Base-by-base conservation (phyloP, 2,329 filamentous ascomycete genomes). In the Alternaria ventricosa region DNA sequence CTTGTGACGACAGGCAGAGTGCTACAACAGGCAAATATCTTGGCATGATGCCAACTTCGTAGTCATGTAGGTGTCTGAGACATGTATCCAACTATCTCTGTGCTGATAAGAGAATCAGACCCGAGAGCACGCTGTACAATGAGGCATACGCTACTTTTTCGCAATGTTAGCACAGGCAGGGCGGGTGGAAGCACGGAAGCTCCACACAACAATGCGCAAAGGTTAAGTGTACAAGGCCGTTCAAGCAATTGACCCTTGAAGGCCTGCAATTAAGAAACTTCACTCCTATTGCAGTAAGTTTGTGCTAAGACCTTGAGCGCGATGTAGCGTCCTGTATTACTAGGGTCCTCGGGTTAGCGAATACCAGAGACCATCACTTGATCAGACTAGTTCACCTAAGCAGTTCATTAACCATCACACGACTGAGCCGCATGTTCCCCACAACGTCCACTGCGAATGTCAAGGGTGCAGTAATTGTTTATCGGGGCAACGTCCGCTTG, bases 391-490 rank as follows among this genome's bases (percentile, higher is more conserved):
- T 30, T 28, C 20, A 60, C 36, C 36, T 18, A 41, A 41, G 36
- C 20, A 41, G 23, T 55, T 57, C 25, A 46, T 22, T 46, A 49
- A 23, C 41, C 28, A 53, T 56, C 36, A 47, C 50, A 60, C 55
- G 55, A 56, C 55, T 61, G 56, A 70, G 64, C 66, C 64, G 66
- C 64, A 59, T 57, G 30, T 51, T 61, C 55, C 64, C 64, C 62
- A 67, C 55, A 63, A 25, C 6, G 27, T 44, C 59, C 63, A 23
- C 22, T 41, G 23, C 45, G 22, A 28, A 63, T 44, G 53, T 64
- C 59, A 60, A 63, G 55, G 43, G 55, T 36, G 41, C 50, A 60
- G 58, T 62, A 62, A 67, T 67, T 69, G 67, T 49, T 60, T 66
- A 49, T 57, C 62, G 46, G 55, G 65, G 33, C 25, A 13, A 49